Conservation (phyloP, 257 asterid genomes). For the Leptodermis oblonga region DNA sequence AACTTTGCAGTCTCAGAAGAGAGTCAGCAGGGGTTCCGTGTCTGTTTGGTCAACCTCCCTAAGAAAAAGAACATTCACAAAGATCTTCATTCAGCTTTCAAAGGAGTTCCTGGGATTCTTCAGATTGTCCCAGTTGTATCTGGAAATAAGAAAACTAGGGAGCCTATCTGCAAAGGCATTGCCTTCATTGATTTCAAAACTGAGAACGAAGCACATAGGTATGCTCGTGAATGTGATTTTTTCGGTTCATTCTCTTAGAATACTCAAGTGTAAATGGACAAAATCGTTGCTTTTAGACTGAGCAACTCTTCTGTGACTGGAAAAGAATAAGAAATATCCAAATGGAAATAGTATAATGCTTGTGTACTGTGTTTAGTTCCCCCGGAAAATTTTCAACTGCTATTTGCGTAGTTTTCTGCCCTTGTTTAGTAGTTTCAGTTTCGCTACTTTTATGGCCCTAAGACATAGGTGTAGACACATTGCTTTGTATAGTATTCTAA, state of each 20-base stretch:
- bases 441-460: neutral
- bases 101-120: conserved; percentile 64
- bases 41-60: conserved; percentile 84
- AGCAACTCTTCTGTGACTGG: neutral
- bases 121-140: conserved; percentile 69
- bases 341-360: neutral
- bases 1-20: conserved; percentile 31
- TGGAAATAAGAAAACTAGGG: conserved; percentile 84
- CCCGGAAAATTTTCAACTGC: neutral
- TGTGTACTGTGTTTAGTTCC: neutral
- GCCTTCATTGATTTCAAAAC: conserved; percentile 68
- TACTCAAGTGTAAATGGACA: neutral
- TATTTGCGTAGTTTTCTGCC: neutral
- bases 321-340: neutral
- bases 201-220: conserved; percentile 69
- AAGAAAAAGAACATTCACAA: conserved; percentile 79
- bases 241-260: neutral
- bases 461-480: neutral
- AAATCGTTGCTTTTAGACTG: neutral
- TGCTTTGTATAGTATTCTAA: neutral
- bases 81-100: conserved; percentile 66
- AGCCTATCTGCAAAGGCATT: conserved; percentile 86
- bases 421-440: neutral
- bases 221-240: conserved; percentile 1
- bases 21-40: conserved; percentile 47